Conservation (phyloP, 257 asterid genomes). For the Solanum chilense region DNA sequence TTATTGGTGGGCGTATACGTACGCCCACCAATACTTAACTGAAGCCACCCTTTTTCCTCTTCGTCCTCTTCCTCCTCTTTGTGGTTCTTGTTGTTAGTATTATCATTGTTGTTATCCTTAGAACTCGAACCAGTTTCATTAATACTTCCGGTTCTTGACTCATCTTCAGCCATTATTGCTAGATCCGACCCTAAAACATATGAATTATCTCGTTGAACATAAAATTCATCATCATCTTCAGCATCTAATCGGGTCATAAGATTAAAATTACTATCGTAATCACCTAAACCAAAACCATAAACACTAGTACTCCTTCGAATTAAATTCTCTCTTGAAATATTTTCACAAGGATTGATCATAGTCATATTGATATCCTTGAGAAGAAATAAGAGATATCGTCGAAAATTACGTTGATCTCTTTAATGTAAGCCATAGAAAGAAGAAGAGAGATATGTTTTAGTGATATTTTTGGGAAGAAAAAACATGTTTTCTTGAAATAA, state of each 20-base stretch:
- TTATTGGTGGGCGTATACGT: neutral
- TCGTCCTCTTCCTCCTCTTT: neutral
- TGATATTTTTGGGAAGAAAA: conserved; percentile 4
- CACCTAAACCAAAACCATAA: conserved; percentile 1
- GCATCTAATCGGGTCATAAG: conserved; percentile 32
- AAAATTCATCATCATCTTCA: conserved; percentile 10
- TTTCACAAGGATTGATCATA: conserved; percentile 43
- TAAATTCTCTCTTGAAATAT: conserved; percentile 13
- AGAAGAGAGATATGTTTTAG: neutral
- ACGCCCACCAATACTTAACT: conserved; percentile 50
- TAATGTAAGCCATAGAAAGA: conserved; percentile 21
- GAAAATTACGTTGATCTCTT: neutral
- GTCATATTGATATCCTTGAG: conserved; percentile 34
- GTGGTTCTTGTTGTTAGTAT: neutral
- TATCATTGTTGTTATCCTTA: neutral
- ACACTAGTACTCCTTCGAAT: conserved; percentile 5
- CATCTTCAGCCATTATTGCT: conserved; percentile 49
- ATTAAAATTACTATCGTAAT: conserved; percentile 15
- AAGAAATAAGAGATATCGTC: neutral
- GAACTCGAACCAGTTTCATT: conserved; percentile 1
- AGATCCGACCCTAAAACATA: conserved; percentile 34
- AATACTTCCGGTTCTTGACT: conserved; percentile 11
- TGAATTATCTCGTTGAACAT: neutral
- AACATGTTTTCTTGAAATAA: conserved; percentile 9
- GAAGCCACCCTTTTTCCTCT: conserved; percentile 44